phyloP scores from a whole-genome alignment of 257 asterid genomes.

The Marsdenia floribunda region DNA sequence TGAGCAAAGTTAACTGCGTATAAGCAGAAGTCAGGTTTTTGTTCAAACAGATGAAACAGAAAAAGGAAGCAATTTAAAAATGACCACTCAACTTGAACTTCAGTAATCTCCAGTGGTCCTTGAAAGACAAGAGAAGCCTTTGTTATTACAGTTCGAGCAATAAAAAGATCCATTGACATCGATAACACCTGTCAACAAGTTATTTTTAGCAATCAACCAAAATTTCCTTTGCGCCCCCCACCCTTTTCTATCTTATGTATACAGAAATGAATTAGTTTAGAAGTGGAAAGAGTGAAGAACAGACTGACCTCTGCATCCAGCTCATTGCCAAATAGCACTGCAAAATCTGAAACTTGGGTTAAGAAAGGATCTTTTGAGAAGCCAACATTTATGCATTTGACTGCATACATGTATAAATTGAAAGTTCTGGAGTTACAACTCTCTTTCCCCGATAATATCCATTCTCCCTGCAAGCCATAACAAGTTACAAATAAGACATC shows the following conservation, averaged over 20 bases:
- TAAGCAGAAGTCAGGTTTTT: conserved; percentile 21
- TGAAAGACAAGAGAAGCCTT: conserved; percentile 65
- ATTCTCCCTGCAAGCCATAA: conserved; percentile 68
- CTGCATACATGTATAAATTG: conserved; percentile 65
- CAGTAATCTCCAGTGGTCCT: conserved; percentile 58
- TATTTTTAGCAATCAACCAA: conserved; percentile 19
- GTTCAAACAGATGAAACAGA: conserved; percentile 13
- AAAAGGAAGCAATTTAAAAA: conserved; percentile 16
- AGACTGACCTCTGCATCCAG: conserved; percentile 82
- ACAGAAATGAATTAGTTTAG: conserved; percentile 11
- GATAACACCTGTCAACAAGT: conserved; percentile 58
- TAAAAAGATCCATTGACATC: conserved; percentile 86
- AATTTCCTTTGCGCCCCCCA: not conserved
- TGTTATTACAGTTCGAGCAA: conserved; percentile 81
- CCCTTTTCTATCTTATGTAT: not conserved
- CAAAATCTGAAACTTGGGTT: conserved; percentile 84
- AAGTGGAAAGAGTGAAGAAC: not conserved
- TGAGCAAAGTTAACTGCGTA: conserved; percentile 61
- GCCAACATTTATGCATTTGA: conserved; percentile 71
- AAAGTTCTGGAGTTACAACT: conserved; percentile 43
- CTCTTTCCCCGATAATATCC: conserved; percentile 72
- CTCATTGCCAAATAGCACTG: conserved; percentile 78
- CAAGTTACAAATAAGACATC: not conserved
- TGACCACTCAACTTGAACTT: conserved; percentile 58
- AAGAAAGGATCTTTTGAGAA: conserved; percentile 76